Conservation (phyloP, 163 green algal species). For the Scenedesmus sp. region DNA sequence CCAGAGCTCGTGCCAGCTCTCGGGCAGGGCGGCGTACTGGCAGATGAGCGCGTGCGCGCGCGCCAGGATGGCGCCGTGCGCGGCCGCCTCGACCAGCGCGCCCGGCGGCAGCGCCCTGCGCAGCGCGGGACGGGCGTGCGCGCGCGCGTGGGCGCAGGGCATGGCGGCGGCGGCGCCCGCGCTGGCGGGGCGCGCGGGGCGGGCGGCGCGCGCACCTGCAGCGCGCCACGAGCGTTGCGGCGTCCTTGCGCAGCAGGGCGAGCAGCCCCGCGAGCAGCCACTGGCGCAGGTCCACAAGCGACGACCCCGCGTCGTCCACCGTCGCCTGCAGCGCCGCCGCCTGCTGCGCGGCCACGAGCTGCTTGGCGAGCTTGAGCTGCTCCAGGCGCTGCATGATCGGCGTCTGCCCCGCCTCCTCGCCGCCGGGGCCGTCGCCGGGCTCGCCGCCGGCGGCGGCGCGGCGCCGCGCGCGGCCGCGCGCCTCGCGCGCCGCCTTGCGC, state of each 20-base stretch:
- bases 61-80: conserved; percentile 17
- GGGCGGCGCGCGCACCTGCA: conserved; percentile 9
- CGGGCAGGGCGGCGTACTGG: conserved; percentile 25
- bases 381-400: conserved; percentile 32
- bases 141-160: no score
- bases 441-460: background rate
- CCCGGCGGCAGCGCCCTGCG: background rate
- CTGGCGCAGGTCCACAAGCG: conserved; percentile 13
- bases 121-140: background rate
- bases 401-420: background rate
- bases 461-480: no score
- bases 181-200: no score
- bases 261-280: conserved; percentile 35
- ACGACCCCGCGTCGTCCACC: background rate
- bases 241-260: conserved; percentile 1
- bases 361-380: background rate
- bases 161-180: no score
- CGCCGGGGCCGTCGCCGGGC: background rate
- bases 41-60: conserved; percentile 34
- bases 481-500: no score
- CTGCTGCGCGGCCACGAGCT: background rate
- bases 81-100: conserved; percentile 7
- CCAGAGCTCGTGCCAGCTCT: conserved; percentile 38
- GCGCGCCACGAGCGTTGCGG: conserved; percentile 3
- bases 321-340: background rate